Evolutionary conservation across 768 basidiomycete genomes (phyloP).

Genomic region (Cyclocybe cylindracea): DNA sequence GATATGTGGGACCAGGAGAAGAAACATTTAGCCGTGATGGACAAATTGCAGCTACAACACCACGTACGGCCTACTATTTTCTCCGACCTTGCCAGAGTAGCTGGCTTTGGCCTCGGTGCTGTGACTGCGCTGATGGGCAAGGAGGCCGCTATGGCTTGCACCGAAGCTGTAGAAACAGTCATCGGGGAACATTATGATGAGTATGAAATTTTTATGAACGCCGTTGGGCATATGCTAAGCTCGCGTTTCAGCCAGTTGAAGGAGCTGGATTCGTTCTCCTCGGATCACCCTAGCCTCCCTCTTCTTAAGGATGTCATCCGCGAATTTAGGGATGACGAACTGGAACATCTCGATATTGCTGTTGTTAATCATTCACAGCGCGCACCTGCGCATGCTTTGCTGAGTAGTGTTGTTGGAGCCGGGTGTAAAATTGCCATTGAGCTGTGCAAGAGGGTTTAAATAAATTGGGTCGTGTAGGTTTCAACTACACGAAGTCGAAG

Average conservation of each 20-base stretch:
- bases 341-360: slow-evolving; percentile 92
- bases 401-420: slow-evolving; percentile 81
- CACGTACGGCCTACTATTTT: slow-evolving; percentile 81
- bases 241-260: slow-evolving; percentile 68
- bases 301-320: slow-evolving; percentile 69
- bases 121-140: slow-evolving; percentile 86
- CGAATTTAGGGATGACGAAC: slow-evolving; percentile 93
- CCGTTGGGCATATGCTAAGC: not conserved
- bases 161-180: slow-evolving; percentile 96
- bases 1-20: slow-evolving; percentile 98
- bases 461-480: slow-evolving; percentile 29
- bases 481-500: not conserved
- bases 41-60: slow-evolving; percentile 84
- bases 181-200: slow-evolving; percentile 99
- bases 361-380: slow-evolving; percentile 86
- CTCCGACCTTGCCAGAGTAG: slow-evolving; percentile 81
- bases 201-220: slow-evolving; percentile 48
- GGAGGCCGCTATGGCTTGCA: slow-evolving; percentile 97
- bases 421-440: slow-evolving; percentile 92
- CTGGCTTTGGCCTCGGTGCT: slow-evolving; percentile 85
- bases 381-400: slow-evolving; percentile 87
- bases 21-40: slow-evolving; percentile 86
- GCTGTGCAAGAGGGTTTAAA: slow-evolving; percentile 79
- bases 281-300: slow-evolving; percentile 76
- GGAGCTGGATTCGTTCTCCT: slow-evolving; percentile 62